Conservation (phyloP, 306 rosid genomes). For the Heteromeles arbutifolia region DNA sequence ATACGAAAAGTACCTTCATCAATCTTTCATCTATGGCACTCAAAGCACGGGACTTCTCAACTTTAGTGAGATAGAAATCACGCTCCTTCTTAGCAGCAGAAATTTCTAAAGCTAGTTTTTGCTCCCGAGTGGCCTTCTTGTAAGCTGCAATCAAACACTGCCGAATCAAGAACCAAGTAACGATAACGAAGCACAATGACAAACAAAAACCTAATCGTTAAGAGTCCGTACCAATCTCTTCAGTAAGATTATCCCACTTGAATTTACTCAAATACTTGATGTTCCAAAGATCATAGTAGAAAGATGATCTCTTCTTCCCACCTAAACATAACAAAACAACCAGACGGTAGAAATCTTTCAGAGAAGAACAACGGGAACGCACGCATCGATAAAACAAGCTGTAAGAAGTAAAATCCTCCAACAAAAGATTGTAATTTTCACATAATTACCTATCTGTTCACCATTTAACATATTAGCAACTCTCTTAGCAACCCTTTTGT, state of each 20-base stretch:
- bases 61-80: slow-evolving; percentile 63
- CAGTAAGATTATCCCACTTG: slow-evolving; percentile 93
- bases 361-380: neutral
- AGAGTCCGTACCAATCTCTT: slow-evolving; percentile 58
- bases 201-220: slow-evolving; percentile 11
- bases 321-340: slow-evolving; percentile 35
- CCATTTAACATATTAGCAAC: slow-evolving; percentile 80
- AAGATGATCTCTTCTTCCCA: slow-evolving; percentile 78
- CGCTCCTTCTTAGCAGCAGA: slow-evolving; percentile 87
- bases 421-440: neutral
- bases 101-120: slow-evolving; percentile 67
- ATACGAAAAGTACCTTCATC: slow-evolving; percentile 49
- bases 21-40: slow-evolving; percentile 64
- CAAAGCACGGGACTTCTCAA: slow-evolving; percentile 67
- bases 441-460: slow-evolving; percentile 69
- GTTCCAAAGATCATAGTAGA: slow-evolving; percentile 88
- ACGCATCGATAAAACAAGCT: neutral
- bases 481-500: slow-evolving; percentile 72
- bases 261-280: slow-evolving; percentile 87
- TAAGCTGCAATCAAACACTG: slow-evolving; percentile 42
- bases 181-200: slow-evolving; percentile 9
- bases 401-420: neutral
- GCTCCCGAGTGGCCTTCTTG: slow-evolving; percentile 69
- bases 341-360: slow-evolving; percentile 2
- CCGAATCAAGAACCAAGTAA: neutral